These are phyloP conservation scores for Orbilia oligospora DNA, from an alignment of 2,329 filamentous ascomycete species.

Conservation along the genomic window DNA sequence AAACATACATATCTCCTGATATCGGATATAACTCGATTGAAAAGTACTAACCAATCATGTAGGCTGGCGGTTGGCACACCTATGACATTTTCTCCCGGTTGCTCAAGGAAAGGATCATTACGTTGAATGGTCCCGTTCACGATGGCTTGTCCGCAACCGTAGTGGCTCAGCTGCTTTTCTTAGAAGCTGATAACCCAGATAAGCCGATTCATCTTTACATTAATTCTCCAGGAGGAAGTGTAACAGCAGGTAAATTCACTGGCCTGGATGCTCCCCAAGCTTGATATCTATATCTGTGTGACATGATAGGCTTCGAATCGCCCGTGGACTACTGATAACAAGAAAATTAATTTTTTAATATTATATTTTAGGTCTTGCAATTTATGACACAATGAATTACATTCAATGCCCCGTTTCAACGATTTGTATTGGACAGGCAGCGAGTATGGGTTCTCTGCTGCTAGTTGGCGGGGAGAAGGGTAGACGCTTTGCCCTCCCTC, in stretches of 20 bases:
- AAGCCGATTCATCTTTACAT: slow-evolving; percentile 98
- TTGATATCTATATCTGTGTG: slow-evolving; percentile 3
- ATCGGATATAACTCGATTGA: slow-evolving; percentile 4
- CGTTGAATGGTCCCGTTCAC: slow-evolving; percentile 91
- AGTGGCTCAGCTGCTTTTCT: slow-evolving; percentile 95
- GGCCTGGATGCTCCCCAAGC: not conserved
- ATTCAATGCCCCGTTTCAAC: slow-evolving; percentile 93
- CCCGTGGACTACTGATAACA: slow-evolving; percentile 5
- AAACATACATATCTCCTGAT: slow-evolving; percentile 3
- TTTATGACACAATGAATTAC: slow-evolving; percentile 99
- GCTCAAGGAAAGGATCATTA: slow-evolving; percentile 84
- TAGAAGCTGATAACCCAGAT: slow-evolving; percentile 94
- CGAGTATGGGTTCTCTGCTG: slow-evolving; percentile 92
- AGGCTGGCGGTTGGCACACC: slow-evolving; percentile 59
- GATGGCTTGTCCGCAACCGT: slow-evolving; percentile 92
- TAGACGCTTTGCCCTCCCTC: slow-evolving; percentile 89
- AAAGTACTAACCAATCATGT: slow-evolving; percentile 25
- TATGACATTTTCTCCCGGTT: slow-evolving; percentile 65
- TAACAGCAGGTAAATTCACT: slow-evolving; percentile 75
- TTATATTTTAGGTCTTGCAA: slow-evolving; percentile 75
- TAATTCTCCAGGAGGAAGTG: slow-evolving; percentile 93
- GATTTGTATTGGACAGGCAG: slow-evolving; percentile 93
- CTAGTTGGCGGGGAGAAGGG: slow-evolving; percentile 87
- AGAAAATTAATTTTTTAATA: slow-evolving; percentile 5
- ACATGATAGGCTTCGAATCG: slow-evolving; percentile 14